Percentiles rank a stretch among this genome's conserved stretches.
Evolutionary conservation across 768 basidiomycete species (phyloP).

Genomic region (Boletellus sp.): DNA sequence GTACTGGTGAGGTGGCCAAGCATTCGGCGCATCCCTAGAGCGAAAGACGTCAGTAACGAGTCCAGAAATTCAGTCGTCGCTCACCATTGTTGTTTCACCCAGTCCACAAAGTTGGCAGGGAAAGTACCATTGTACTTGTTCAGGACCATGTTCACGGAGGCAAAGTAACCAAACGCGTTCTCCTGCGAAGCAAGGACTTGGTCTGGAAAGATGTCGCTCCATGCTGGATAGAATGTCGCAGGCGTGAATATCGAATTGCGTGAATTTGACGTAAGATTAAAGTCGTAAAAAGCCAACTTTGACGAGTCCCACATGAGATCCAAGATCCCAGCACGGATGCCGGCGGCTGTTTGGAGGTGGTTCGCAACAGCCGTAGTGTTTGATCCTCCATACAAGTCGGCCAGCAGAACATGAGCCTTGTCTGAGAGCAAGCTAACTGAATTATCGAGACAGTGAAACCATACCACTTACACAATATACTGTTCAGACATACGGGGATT

Average conservation of each 20-base stretch:
- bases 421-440: constrained; percentile 37
- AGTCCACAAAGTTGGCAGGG: constrained; percentile 70
- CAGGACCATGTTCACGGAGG: constrained; percentile 71
- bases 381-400: constrained; percentile 51
- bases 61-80: constrained; percentile 1
- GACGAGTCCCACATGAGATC: constrained; percentile 83
- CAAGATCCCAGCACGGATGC: constrained; percentile 65
- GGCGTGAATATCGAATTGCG: constrained; percentile 65
- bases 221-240: constrained; percentile 81
- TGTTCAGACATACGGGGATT: constrained; percentile 77
- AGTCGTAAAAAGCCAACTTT: constrained; percentile 91
- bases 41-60: background rate
- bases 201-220: constrained; percentile 80
- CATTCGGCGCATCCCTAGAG: constrained; percentile 77
- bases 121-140: constrained; percentile 86
- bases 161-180: constrained; percentile 70
- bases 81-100: constrained; percentile 78
- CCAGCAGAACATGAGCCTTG: constrained; percentile 57
- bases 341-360: constrained; percentile 55
- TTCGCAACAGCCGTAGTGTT: constrained; percentile 41
- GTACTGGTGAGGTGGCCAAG: constrained; percentile 86
- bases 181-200: constrained; percentile 55
- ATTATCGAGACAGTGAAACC: background rate
- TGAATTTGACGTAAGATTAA: constrained; percentile 65
- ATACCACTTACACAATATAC: constrained; percentile 66